Conservation (phyloP, 2,329 filamentous ascomycete species). For the Trichoderma endophyticum region DNA sequence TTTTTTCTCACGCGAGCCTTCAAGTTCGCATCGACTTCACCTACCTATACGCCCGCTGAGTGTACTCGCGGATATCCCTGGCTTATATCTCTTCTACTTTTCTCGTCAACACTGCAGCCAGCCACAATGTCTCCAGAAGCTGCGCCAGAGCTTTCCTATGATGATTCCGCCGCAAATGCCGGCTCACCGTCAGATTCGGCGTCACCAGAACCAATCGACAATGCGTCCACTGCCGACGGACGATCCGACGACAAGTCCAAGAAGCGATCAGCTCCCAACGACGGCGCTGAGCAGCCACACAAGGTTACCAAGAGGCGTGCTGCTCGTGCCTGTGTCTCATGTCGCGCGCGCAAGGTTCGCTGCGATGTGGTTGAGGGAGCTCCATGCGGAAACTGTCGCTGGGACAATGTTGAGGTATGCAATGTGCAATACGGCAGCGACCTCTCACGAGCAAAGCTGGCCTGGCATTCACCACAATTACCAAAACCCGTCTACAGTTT, state of each 20-base stretch:
- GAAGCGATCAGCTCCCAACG: conserved; percentile 34
- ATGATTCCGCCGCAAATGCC: not conserved
- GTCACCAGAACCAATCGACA: conserved; percentile 12
- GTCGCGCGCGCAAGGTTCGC: conserved; percentile 83
- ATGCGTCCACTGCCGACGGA: not conserved
- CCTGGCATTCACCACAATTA: not conserved
- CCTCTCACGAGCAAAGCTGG: not conserved
- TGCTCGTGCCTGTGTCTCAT: conserved; percentile 87
- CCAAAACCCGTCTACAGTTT: not conserved
- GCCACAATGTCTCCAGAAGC: conserved; percentile 10
- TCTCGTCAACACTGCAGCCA: not conserved
- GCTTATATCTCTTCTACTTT: not conserved
- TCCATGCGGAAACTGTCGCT: conserved; percentile 82
- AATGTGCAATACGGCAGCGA: not conserved
- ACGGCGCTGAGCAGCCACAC: conserved; percentile 33
- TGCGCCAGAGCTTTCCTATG: not conserved
- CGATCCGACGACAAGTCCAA: conserved; percentile 27
- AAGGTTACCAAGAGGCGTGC: conserved; percentile 73
- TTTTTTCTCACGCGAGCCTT: not conserved
- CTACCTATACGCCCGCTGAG: not conserved
- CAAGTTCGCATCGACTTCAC: not conserved
- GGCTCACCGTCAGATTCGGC: conserved; percentile 15
- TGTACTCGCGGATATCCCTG: not conserved
- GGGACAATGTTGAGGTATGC: conserved; percentile 66
- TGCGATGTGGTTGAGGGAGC: conserved; percentile 90